Percentiles rank a stretch among this genome's conserved stretches.
These are phyloP conservation scores for Suillus subaureus DNA, from an alignment of 768 basidiomycete genomes.

Conservation along the genomic window DNA sequence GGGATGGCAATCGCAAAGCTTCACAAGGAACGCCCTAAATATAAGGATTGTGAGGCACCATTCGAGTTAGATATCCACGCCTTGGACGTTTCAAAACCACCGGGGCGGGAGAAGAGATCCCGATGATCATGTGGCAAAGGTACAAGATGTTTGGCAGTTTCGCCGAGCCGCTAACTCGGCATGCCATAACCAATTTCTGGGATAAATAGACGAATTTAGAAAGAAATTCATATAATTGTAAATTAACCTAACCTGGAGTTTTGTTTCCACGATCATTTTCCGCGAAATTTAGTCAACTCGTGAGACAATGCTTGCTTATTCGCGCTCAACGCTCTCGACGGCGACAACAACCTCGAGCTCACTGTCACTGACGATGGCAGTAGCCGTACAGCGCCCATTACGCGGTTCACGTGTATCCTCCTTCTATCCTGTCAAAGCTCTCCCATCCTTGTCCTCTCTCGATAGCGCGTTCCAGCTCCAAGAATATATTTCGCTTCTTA, in stretches of 20 bases:
- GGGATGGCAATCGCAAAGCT: background rate
- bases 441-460: constrained; percentile 70
- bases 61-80: background rate
- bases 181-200: too few species aligned
- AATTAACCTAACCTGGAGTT: background rate
- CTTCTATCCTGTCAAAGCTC: constrained; percentile 74
- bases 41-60: background rate
- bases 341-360: constrained; percentile 15
- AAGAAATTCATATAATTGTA: background rate
- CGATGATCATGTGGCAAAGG: constrained; percentile 3
- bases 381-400: constrained; percentile 61
- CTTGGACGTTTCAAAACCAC: background rate
- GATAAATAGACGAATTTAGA: background rate
- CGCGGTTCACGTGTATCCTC: constrained; percentile 79
- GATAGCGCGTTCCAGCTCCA: constrained; percentile 95
- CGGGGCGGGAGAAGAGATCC: background rate
- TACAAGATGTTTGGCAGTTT: too few species aligned
- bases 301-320: background rate
- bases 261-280: background rate
- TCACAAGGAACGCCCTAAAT: background rate
- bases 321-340: background rate
- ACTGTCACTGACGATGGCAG: constrained; percentile 30
- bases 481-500: constrained; percentile 89
- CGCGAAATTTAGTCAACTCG: constrained; percentile 4
- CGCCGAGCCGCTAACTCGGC: too few species aligned